A percentile compares a stretch with the other conserved stretches of the same genome.
Conservation (phyloP, 192 early-diverging fungal species). For the Spizellomyces punctatus region DNA sequence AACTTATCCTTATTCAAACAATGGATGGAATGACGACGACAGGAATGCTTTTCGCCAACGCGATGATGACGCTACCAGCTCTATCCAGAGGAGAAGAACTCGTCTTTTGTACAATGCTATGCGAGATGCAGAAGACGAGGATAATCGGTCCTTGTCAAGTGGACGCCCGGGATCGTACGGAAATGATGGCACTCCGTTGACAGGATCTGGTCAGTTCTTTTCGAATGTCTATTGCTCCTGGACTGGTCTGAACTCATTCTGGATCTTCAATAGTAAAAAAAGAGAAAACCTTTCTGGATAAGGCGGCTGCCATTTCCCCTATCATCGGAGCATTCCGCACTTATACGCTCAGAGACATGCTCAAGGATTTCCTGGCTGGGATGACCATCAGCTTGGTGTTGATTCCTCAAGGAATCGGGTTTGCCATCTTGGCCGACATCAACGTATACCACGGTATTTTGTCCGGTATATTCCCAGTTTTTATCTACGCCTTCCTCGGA, state of each 20-base stretch:
- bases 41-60: neutral
- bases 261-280: neutral
- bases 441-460: neutral
- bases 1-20: neutral
- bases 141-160: neutral
- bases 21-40: neutral
- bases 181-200: neutral
- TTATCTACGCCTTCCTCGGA: conserved; percentile 4
- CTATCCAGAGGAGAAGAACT: neutral
- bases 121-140: neutral
- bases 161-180: neutral
- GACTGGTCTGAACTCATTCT: too few species aligned
- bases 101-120: neutral
- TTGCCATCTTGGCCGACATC: neutral
- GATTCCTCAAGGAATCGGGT: neutral
- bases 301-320: neutral
- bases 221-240: too few species aligned
- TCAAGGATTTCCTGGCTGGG: neutral
- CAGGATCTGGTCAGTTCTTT: too few species aligned
- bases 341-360: neutral
- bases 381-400: neutral
- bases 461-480: neutral
- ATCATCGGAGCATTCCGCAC: neutral
- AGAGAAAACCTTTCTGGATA: neutral
- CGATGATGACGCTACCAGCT: neutral